A percentile compares a stretch with the other conserved stretches of the same genome.
Evolutionary conservation across 1,284 basidiomycete species (phyloP).

Genomic region (Ustilago vetiveriae): DNA sequence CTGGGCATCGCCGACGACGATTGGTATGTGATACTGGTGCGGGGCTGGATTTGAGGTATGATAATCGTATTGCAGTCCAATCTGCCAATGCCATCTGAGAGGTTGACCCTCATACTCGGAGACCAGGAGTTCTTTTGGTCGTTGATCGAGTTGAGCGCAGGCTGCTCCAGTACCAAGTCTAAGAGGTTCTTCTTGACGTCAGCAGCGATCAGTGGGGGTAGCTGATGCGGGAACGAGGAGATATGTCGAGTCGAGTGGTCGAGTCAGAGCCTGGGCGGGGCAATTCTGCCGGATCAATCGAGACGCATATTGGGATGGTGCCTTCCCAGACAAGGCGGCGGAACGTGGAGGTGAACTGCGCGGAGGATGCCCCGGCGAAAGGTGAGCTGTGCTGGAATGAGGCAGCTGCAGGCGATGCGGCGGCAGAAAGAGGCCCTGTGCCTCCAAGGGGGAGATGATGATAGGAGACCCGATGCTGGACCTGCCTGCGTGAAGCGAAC

Average conservation of each 20-base stretch:
- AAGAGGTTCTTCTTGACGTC: conserved; percentile 50
- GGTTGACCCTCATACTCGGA: conserved; percentile 56
- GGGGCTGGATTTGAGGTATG: conserved; percentile 50
- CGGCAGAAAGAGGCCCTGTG: conserved; percentile 7
- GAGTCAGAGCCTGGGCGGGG: conserved; percentile 43
- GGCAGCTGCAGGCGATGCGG: conserved; percentile 16
- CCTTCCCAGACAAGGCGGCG: conserved; percentile 52
- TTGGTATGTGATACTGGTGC: conserved; percentile 21
- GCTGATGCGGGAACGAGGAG: conserved; percentile 49
- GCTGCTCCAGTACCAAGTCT: conserved; percentile 43
- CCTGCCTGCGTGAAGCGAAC: conserved; percentile 11
- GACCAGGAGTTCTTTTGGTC: conserved; percentile 56
- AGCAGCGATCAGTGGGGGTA: conserved; percentile 53
- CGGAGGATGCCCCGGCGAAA: background rate
- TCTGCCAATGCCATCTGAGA: conserved; percentile 61
- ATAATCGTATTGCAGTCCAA: conserved; percentile 58
- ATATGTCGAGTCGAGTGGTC: conserved; percentile 46
- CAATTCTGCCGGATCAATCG: conserved; percentile 38
- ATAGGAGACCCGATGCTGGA: conserved; percentile 8
- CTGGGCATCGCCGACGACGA: conserved; percentile 3
- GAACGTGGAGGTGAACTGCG: conserved; percentile 22
- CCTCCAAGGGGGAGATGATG: conserved; percentile 13
- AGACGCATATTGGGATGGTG: conserved; percentile 51
- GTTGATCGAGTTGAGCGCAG: conserved; percentile 24
- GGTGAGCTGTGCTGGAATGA: conserved; percentile 4